A percentile compares a stretch with the other conserved stretches of the same genome.
phyloP scores from a whole-genome alignment of 2,329 filamentous ascomycete species.

The Dothiorella sarmentorum region DNA sequence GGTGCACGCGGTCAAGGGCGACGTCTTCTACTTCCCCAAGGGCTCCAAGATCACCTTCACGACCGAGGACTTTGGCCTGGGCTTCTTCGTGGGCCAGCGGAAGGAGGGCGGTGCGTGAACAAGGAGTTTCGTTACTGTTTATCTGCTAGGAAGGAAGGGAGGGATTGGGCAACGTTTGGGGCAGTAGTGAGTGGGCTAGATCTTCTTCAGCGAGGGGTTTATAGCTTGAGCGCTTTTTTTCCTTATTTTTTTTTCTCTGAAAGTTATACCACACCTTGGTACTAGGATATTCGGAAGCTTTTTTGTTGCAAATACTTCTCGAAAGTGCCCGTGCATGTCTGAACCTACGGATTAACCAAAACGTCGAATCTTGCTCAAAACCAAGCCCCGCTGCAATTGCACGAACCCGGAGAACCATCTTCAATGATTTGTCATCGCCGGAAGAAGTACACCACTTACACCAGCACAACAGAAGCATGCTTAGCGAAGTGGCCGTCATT shows the following conservation, averaged over 20 bases:
- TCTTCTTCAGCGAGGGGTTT: background rate
- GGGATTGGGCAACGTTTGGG: no score
- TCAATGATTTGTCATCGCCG: no score
- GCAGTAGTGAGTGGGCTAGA: no score
- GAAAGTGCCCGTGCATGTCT: no score
- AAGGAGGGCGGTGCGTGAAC: slow-evolving; percentile 29
- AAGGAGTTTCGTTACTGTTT: background rate
- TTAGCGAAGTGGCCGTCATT: background rate
- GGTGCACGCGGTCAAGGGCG: slow-evolving; percentile 58
- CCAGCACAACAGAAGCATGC: background rate
- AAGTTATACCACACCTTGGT: no score
- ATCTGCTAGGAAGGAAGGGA: background rate
- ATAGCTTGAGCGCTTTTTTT: background rate
- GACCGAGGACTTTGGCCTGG: slow-evolving; percentile 59
- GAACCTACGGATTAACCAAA: no score
- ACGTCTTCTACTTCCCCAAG: slow-evolving; percentile 67
- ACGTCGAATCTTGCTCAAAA: no score
- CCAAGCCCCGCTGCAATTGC: no score
- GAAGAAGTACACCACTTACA: background rate
- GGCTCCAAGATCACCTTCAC: slow-evolving; percentile 64
- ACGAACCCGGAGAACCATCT: no score
- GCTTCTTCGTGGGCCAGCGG: slow-evolving; percentile 51
- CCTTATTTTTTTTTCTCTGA: no score
- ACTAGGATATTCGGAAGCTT: no score
- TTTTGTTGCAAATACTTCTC: no score